These are phyloP conservation scores for Ploettnerulaceae sp. DNA, from an alignment of 2,329 filamentous ascomycete genomes.

Conservation along the genomic window DNA sequence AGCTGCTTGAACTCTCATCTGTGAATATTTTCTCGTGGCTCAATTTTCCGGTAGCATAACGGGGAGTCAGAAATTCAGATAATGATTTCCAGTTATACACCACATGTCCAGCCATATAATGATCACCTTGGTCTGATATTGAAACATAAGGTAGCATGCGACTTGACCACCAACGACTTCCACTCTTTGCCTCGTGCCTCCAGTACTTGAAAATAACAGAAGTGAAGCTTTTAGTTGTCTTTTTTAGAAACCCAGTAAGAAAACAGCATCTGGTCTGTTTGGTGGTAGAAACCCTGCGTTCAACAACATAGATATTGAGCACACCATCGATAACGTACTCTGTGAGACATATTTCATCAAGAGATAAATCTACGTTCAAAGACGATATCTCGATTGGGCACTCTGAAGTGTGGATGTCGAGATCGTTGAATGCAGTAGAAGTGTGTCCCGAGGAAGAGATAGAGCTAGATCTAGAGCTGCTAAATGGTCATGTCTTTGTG, in stretches of 20 bases:
- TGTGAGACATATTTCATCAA: slow-evolving; percentile 3
- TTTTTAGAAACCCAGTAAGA: slow-evolving; percentile 10
- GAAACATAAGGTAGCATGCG: not conserved
- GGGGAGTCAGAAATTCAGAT: slow-evolving; percentile 1
- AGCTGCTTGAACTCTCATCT: not conserved
- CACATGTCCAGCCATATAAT: not conserved
- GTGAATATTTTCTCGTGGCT: slow-evolving; percentile 3
- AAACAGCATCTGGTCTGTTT: slow-evolving; percentile 1
- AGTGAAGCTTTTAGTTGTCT: slow-evolving; percentile 6
- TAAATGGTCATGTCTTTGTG: not conserved
- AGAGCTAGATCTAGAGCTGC: not conserved
- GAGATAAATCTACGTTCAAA: slow-evolving; percentile 4
- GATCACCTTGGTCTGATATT: slow-evolving; percentile 1
- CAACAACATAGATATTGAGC: slow-evolving; percentile 7
- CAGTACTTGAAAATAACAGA: slow-evolving; percentile 12
- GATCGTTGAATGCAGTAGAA: not conserved
- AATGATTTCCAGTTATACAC: slow-evolving; percentile 5
- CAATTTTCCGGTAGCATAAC: slow-evolving; percentile 4
- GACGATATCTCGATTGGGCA: slow-evolving; percentile 7
- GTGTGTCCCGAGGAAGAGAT: not conserved
- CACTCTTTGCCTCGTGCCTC: slow-evolving; percentile 7
- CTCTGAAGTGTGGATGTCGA: slow-evolving; percentile 9
- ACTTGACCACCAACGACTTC: not conserved
- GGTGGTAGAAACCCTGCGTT: not conserved
- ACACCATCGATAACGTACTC: slow-evolving; percentile 7